Base-by-base conservation (phyloP, 78 protist species). In the Monosiga brevicollis region DNA sequence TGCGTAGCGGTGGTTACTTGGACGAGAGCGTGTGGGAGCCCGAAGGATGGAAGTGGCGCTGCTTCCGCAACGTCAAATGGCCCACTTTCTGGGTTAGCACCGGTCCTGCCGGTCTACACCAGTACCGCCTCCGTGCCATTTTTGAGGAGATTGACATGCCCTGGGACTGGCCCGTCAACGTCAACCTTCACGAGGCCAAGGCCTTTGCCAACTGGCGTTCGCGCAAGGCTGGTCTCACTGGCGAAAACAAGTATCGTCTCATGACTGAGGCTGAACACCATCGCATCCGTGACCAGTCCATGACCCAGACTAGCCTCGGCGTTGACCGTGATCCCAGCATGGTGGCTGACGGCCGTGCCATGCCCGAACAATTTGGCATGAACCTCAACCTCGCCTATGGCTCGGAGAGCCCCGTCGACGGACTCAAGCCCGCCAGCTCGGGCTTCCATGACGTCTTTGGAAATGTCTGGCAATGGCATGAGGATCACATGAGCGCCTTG, bases 401-500 rank as follows among this genome's bases (percentile, higher is more conserved):
- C 71, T 80, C 86, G 20, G 26, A 86, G 32, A 75, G 74, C 26
- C 91, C 91, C 42, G 91, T 89, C 34, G 81, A 84, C 81, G 62
- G 20, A 73, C 25, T 40, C 38, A n/a, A 78, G 24, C 87, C 78
- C 26, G 34, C 82, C 34, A 3, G 34, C 32, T 1, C 6, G 37
- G 86, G 82, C 39, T 49, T 83, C 81, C 76, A 83, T 79, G 93
- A 90, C 77, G 83, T 87, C 40, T 23, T 87, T 25, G 93, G 93
- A 29, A 90, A 87, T 75, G 93, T 84, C n/a, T 90, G 90, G 90
- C 84, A 84, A 40, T 82, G 84, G 84, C 39, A 78, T 72, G 88
- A 87, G 79, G 84, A 91, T 35, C 82, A 81, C 80, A 39, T 78
- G 35, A 3, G 70, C 83, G 85, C 90, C n/a, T 73, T 87, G 38